These are phyloP conservation scores for Camellia oleifera DNA, from an alignment of 179 eudicot species.

Conservation along the genomic window DNA sequence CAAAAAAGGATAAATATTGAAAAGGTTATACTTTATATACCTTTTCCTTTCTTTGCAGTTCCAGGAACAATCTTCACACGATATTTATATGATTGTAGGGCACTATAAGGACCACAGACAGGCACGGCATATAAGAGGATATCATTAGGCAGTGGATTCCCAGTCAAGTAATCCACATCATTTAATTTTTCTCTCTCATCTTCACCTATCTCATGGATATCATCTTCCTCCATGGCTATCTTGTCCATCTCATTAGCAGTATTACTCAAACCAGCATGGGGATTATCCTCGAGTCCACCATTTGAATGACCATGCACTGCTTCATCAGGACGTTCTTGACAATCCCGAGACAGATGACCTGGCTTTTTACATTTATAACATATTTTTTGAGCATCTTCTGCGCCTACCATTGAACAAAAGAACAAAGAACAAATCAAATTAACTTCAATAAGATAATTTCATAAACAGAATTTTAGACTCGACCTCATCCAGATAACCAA, in stretches of 20 bases:
- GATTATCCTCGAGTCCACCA: conserved; percentile 28
- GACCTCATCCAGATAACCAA: conserved; percentile 1
- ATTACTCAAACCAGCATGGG: conserved; percentile 21
- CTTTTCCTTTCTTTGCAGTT: conserved; percentile 93
- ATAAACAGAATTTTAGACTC: not conserved
- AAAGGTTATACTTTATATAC: conserved; percentile 30
- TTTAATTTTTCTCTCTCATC: conserved; percentile 85
- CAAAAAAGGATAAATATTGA: not conserved
- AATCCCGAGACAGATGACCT: conserved; percentile 92
- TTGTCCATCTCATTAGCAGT: conserved; percentile 53
- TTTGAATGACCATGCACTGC: conserved; percentile 28
- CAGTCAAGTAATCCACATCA: conserved; percentile 94
- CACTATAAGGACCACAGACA: conserved; percentile 91
- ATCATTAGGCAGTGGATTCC: conserved; percentile 77
- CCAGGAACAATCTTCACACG: conserved; percentile 95
- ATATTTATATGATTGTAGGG: conserved; percentile 80
- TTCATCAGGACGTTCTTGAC: conserved; percentile 57
- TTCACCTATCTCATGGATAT: conserved; percentile 95
- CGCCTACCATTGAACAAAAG: conserved; percentile 29
- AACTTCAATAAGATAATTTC: not conserved
- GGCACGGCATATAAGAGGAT: conserved; percentile 92
- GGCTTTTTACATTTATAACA: conserved; percentile 91
- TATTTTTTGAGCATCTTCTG: conserved; percentile 63
- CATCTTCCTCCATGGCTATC: conserved; percentile 91
- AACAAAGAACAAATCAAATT: not conserved